Base-by-base conservation (phyloP, 345 rosid genomes). In the Capsella bursapastoris region DNA sequence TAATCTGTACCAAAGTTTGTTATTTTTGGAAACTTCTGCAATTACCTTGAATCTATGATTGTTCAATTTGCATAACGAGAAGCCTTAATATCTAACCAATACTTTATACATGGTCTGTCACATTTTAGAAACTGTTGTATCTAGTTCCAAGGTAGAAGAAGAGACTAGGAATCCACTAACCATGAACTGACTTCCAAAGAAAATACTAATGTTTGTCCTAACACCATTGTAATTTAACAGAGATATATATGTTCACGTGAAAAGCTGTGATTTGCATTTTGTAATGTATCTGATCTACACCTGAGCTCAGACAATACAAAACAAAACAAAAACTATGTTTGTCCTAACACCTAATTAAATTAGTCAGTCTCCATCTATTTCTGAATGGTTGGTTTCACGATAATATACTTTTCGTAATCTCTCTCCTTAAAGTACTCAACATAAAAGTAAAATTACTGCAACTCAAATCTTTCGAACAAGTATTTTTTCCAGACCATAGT, bases 251-350 rank as follows among this genome's bases (percentile, higher is more conserved):
- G 16, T 28, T 5, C 34, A 34, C 38, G 8, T 34, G 35, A 15
- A 70, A 70, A 58, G 49, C 28, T n/a, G 5, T 48, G 57, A 35
- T 70, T 48, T 58, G 49, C 58, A 59, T 58, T 70, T 58, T 70
- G 67, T 49, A 37, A 2, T 27, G 14, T 53, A 27, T 53, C 27
- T 59, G 38, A 14, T 10, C 13, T 71, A 3, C 59, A 37, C 16
- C 58, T 22, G 50, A 48, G 29, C 35, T 32, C 35, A 32, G 1
- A 32, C 35, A 32, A 32, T 32, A 22, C 25, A 22, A 22, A 22
- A 22, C 25, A 22, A 22, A 22, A 22, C 25, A 22, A 22, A 22
- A 22, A 22, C 25, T 22, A 22, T 22, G 25, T 22, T 22, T 22
- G 25, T 22, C 25, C 25, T 22, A 22, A 22, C 25, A 22, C 25